Base-by-base conservation (phyloP, 495 filamentous ascomycete genomes). In the Daldinia childiae region DNA sequence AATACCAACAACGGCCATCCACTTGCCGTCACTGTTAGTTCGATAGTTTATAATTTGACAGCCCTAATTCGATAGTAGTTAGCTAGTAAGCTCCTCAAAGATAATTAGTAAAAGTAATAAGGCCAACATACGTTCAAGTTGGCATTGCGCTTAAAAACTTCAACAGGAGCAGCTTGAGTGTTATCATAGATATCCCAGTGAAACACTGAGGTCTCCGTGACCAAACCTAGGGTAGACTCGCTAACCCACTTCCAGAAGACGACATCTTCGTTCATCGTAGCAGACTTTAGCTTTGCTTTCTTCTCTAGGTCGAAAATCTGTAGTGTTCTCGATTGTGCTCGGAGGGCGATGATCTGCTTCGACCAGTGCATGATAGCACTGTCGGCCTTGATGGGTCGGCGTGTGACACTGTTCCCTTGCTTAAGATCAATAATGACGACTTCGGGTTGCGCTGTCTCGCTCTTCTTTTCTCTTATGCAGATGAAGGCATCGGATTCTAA, bases 41-140 rank as follows among this genome's bases (percentile, higher is more conserved):
- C 95, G 93, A 82, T 99, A 99, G 83, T 98, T 99, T 87, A 99
- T 99, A 76, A 99, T 99, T 91, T 99, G 95, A 80, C 93, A 94
- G 56, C 88, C 89, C 92, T 97, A 26, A 24, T 11, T 26, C 14
- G 62, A 45, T 8, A 58, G 11, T 50, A 39, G 62, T 79, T 74
- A 80, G 77, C 58, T 50, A 4, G 15, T 24, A 51, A 58, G 36
- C 30, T 61, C 14, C 12, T n/a, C 19, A 21, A 34, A 4, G 21
- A 43, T 12, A 34, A 26, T 21, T 17, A 57, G 29, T 17, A 30
- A 15, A 54, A 3, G 14, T 12, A 39, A 45, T 12, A 39, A 45
- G 11, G 56, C 1, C 21, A n/a, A 17, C 91, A 68, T 88, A 95
- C 94, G 69, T 84, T 82, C 48, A 99, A 88, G 80, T 97, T 98